Percentiles rank a stretch among this genome's conserved stretches.
These are phyloP conservation scores for Tuber melanosporum DNA, from an alignment of 495 filamentous ascomycete genomes.

Conservation along the genomic window DNA sequence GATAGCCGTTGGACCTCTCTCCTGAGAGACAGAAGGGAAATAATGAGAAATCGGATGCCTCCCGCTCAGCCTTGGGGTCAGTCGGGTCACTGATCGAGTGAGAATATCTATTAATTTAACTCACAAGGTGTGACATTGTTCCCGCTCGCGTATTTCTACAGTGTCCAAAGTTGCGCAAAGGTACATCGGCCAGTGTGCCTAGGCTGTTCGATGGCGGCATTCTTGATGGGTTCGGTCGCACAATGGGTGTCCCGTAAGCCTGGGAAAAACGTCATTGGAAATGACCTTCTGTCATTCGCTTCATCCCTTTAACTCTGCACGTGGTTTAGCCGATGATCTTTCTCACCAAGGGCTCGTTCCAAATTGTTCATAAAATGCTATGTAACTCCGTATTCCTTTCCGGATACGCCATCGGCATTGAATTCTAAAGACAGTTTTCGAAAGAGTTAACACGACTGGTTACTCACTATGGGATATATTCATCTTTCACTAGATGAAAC, in stretches of 20 bases:
- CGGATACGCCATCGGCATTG: not conserved
- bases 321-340: constrained; percentile 27
- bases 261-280: constrained; percentile 27
- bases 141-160: constrained; percentile 18
- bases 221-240: constrained; percentile 27
- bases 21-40: constrained; percentile 19
- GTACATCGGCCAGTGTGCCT: constrained; percentile 20
- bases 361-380: not conserved
- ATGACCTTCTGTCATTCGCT: constrained; percentile 8
- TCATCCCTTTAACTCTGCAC: constrained; percentile 28
- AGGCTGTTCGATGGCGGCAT: constrained; percentile 18
- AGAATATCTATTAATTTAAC: constrained; percentile 29
- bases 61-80: constrained; percentile 33
- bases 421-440: not conserved
- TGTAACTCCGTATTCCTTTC: not conserved
- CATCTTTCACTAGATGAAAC: not conserved
- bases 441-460: not conserved
- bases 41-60: constrained; percentile 22
- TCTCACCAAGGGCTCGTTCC: not conserved
- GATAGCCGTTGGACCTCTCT: constrained; percentile 25
- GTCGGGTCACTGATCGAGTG: constrained; percentile 18
- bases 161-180: constrained; percentile 17
- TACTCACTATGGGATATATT: not conserved
- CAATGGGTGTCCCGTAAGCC: constrained; percentile 20
- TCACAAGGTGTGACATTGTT: constrained; percentile 10